Evolutionary conservation across 352 stramenopile species (phyloP).

Genomic region (Phytophthora macrochlamydospora): DNA sequence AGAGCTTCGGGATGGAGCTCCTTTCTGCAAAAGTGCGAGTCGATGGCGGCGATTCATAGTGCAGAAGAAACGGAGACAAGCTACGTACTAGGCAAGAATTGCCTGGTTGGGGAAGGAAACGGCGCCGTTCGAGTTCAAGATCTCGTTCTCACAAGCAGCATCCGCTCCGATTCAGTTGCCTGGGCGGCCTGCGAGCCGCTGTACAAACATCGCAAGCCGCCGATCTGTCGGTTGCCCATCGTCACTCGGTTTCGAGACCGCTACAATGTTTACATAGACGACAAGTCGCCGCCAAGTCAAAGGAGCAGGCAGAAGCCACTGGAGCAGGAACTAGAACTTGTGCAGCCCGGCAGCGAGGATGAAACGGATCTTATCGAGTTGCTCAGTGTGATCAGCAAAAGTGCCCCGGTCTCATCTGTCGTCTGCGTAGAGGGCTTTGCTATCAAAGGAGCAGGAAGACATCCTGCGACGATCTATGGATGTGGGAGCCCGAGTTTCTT

Average conservation of each 20-base stretch:
- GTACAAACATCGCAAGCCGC: slow-evolving; percentile 47
- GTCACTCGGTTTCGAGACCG: slow-evolving; percentile 49
- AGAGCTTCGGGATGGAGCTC: slow-evolving; percentile 49
- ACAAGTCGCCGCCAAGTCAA: slow-evolving; percentile 5
- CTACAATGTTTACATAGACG: slow-evolving; percentile 26
- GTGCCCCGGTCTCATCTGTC: slow-evolving; percentile 40
- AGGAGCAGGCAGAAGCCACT: neutral
- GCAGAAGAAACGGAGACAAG: slow-evolving; percentile 4
- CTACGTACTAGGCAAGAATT: slow-evolving; percentile 49
- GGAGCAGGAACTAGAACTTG: slow-evolving; percentile 15
- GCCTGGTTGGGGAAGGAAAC: slow-evolving; percentile 31
- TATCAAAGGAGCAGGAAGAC: slow-evolving; percentile 23
- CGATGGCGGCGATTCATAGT: slow-evolving; percentile 26
- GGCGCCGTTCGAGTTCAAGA: slow-evolving; percentile 27
- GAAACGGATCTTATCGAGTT: slow-evolving; percentile 50
- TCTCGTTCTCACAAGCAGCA: slow-evolving; percentile 47
- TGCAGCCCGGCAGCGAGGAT: slow-evolving; percentile 32
- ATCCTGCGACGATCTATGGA: slow-evolving; percentile 38
- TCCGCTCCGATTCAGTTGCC: slow-evolving; percentile 57
- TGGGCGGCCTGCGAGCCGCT: slow-evolving; percentile 59
- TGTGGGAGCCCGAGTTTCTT: slow-evolving; percentile 44
- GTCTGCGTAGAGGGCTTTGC: slow-evolving; percentile 60
- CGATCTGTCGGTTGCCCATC: slow-evolving; percentile 55
- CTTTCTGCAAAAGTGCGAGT: slow-evolving; percentile 51
- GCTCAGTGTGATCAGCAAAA: slow-evolving; percentile 64